Evolutionary conservation across 495 filamentous ascomycete genomes (phyloP).

Genomic region (Neurospora sp.): DNA sequence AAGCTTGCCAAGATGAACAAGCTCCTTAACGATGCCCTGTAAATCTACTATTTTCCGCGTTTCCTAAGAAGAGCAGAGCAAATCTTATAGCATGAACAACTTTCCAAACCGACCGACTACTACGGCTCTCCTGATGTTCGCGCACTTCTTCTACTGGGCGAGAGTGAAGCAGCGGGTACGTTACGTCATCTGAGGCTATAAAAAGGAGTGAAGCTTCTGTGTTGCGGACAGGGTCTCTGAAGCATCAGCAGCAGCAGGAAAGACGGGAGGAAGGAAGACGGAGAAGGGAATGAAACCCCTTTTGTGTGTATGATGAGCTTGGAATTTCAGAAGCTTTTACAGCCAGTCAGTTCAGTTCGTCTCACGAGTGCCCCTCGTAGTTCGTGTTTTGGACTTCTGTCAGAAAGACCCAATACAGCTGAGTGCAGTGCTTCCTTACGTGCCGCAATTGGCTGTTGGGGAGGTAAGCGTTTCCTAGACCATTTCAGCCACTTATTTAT

Average conservation of each 20-base stretch:
- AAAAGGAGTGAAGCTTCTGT: background rate
- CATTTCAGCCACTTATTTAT: background rate
- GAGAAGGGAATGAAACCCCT: background rate
- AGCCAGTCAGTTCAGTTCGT: background rate
- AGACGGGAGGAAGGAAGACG: background rate
- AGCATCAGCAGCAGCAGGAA: background rate
- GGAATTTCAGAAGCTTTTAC: background rate
- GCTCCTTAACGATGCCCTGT: constrained; percentile 89
- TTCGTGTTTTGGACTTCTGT: background rate
- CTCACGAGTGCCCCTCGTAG: background rate
- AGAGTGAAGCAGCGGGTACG: background rate
- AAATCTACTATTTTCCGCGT: constrained; percentile 38
- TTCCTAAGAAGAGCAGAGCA: background rate
- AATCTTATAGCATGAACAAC: background rate
- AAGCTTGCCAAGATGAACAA: constrained; percentile 99
- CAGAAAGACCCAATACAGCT: background rate
- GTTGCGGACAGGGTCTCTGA: background rate
- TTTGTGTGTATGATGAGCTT: background rate
- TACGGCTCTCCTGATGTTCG: background rate
- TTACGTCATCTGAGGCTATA: background rate
- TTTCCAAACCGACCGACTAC: background rate
- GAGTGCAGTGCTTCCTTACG: background rate
- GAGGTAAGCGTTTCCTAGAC: background rate
- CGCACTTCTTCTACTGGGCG: background rate
- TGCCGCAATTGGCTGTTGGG: background rate